Evolutionary conservation across 306 rosid genomes (phyloP).

Genomic region (Prunus fruticosa): DNA sequence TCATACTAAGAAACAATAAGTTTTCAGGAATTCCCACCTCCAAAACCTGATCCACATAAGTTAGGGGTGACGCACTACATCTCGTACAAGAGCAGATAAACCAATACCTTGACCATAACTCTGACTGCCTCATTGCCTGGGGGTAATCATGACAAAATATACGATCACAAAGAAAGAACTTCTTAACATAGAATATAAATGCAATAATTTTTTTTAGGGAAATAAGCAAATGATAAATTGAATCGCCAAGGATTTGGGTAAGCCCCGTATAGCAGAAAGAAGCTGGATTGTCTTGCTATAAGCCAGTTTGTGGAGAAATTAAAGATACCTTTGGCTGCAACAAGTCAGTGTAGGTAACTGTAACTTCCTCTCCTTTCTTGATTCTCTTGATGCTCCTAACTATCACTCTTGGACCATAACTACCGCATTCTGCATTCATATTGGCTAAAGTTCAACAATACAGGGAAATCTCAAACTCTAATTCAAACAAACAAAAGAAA

Average conservation of each 20-base stretch:
- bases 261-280: not conserved
- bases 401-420: slow-evolving; percentile 59
- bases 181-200: not conserved
- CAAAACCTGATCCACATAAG: slow-evolving; percentile 59
- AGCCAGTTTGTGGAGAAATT: not conserved
- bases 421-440: slow-evolving; percentile 16
- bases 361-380: slow-evolving; percentile 59
- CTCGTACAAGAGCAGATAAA: slow-evolving; percentile 62
- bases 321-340: slow-evolving; percentile 65
- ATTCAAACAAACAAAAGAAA: not conserved
- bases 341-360: slow-evolving; percentile 72
- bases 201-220: not conserved
- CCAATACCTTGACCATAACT: slow-evolving; percentile 69
- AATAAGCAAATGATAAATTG: not conserved
- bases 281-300: not conserved
- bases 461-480: slow-evolving; percentile 3
- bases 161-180: slow-evolving; percentile 3
- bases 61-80: slow-evolving; percentile 42
- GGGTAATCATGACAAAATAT: not conserved
- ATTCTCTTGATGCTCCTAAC: slow-evolving; percentile 79
- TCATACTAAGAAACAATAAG: not conserved
- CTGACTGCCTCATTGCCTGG: slow-evolving; percentile 62
- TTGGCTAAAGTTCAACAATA: not conserved
- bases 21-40: slow-evolving; percentile 46
- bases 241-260: not conserved